phyloP scores from a whole-genome alignment of 768 basidiomycete species.

The Harrya chromipes region DNA sequence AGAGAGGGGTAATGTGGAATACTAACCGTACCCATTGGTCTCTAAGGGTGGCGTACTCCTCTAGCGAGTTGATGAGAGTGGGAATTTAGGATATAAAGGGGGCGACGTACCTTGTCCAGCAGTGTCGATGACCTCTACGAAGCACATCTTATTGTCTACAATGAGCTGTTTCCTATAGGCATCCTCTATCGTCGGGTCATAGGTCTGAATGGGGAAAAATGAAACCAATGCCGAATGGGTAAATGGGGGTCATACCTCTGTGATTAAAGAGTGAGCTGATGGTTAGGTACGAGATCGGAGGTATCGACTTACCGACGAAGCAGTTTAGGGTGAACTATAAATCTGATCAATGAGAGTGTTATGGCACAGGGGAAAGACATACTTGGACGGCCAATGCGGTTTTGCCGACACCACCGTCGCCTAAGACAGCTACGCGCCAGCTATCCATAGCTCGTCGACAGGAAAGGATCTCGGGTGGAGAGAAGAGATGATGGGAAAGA shows the following conservation, averaged over 20 bases:
- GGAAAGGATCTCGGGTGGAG: slow-evolving; percentile 15
- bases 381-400: slow-evolving; percentile 96
- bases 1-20: slow-evolving; percentile 1
- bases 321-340: slow-evolving; percentile 92
- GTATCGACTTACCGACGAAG: slow-evolving; percentile 75
- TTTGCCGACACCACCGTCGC: slow-evolving; percentile 97
- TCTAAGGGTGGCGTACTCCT: slow-evolving; percentile 95
- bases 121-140: slow-evolving; percentile 96
- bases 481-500: slow-evolving; percentile 22
- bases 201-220: slow-evolving; percentile 54
- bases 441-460: slow-evolving; percentile 68
- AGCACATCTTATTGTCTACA: slow-evolving; percentile 93
- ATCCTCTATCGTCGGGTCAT: slow-evolving; percentile 98
- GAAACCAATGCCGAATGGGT: slow-evolving; percentile 8
- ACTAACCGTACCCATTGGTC: slow-evolving; percentile 98
- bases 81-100: slow-evolving; percentile 1
- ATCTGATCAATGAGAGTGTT: slow-evolving; percentile 10
- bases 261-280: slow-evolving; percentile 14
- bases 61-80: slow-evolving; percentile 41
- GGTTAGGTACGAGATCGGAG: slow-evolving; percentile 9
- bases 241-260: slow-evolving; percentile 49
- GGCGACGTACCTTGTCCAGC: slow-evolving; percentile 83
- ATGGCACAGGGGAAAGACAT: slow-evolving; percentile 24
- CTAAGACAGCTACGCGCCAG: slow-evolving; percentile 94
- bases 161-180: slow-evolving; percentile 94